phyloP scores from a whole-genome alignment of 139 green algal species.

The Coelastrella sp. region DNA sequence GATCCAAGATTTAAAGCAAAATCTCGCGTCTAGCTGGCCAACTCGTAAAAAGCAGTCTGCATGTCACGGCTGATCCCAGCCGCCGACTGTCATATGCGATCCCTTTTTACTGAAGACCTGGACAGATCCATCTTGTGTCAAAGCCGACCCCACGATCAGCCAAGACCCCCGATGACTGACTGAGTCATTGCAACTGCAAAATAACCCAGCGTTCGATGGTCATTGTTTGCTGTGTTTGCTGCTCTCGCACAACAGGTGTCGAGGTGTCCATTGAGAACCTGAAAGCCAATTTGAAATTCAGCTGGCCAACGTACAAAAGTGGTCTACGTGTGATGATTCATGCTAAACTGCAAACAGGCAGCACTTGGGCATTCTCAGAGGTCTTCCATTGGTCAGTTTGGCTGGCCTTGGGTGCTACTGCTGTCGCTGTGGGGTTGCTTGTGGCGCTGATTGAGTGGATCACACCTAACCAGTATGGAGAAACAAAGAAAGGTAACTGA shows the following conservation, averaged over 20 bases:
- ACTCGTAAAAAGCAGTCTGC: too few species aligned
- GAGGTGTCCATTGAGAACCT: conserved; percentile 13
- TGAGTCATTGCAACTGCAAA: too few species aligned
- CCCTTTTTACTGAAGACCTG: too few species aligned
- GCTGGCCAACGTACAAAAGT: conserved; percentile 46
- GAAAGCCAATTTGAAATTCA: conserved; percentile 25
- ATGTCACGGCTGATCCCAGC: too few species aligned
- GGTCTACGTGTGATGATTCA: conserved; percentile 44
- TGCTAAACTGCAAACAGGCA: conserved; percentile 40
- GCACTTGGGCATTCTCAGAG: conserved; percentile 48
- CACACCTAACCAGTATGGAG: neutral
- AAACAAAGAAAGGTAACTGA: conserved; percentile 18
- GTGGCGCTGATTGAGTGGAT: conserved; percentile 22
- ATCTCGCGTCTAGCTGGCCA: too few species aligned
- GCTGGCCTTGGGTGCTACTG: conserved; percentile 33
- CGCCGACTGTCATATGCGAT: too few species aligned
- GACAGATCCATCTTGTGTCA: too few species aligned
- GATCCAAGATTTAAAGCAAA: too few species aligned
- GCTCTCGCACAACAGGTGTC: neutral
- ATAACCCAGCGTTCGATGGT: too few species aligned
- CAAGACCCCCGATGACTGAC: too few species aligned
- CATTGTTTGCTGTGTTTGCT: too few species aligned
- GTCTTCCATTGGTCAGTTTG: conserved; percentile 42
- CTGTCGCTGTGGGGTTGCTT: conserved; percentile 28
- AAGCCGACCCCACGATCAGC: too few species aligned